Evolutionary conservation across 2,329 filamentous ascomycete genomes (phyloP).

Genomic region (Aspergillus clavatus): DNA sequence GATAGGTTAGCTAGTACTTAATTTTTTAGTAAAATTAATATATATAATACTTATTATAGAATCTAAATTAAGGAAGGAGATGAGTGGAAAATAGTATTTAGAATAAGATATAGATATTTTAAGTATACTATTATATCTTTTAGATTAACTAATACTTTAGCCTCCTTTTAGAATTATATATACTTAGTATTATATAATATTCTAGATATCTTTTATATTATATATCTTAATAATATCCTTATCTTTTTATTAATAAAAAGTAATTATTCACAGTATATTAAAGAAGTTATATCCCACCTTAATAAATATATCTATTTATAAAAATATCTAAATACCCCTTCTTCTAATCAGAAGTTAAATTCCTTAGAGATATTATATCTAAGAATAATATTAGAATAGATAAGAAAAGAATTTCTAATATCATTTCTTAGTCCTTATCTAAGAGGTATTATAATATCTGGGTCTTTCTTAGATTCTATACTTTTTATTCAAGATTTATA

Average conservation of each 20-base stretch:
- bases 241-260: not conserved
- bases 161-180: not conserved
- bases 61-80: not conserved
- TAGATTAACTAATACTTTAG: not conserved
- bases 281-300: not conserved
- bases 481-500: not conserved
- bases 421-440: not conserved
- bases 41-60: not conserved
- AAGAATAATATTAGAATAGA: not conserved
- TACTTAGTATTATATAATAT: too few species aligned
- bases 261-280: not conserved
- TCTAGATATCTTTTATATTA: not conserved
- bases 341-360: not conserved
- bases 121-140: not conserved
- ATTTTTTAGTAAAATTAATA: not conserved
- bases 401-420: not conserved
- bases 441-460: not conserved
- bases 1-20: too few species aligned
- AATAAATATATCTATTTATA: not conserved
- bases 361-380: not conserved
- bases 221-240: not conserved
- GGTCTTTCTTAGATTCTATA: not conserved
- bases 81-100: not conserved
- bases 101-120: not conserved
- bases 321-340: not conserved